Conservation (phyloP, 805 yeast genomes). For the Tetrapisispora nanseiensis region DNA sequence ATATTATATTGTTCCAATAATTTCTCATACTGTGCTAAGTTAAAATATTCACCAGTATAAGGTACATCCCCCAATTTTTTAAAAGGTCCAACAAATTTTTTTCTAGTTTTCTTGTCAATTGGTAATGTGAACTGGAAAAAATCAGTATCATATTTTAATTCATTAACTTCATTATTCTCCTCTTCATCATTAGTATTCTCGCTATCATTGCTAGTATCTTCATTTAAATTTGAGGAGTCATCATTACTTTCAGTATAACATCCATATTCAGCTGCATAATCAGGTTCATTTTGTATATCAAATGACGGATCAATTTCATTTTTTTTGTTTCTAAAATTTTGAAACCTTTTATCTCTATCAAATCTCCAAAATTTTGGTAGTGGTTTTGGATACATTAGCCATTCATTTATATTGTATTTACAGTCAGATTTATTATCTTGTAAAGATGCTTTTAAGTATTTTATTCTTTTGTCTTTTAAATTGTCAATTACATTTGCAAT, state of each 20-base stretch:
- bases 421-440: conserved; percentile 70
- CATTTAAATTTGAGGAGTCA: neutral
- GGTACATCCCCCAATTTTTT: conserved; percentile 3
- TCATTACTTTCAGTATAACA: conserved; percentile 9
- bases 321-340: conserved; percentile 3
- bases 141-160: neutral
- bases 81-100: neutral
- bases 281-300: conserved; percentile 16
- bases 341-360: conserved; percentile 23
- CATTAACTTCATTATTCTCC: neutral
- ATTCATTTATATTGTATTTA: conserved; percentile 45
- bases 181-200: neutral
- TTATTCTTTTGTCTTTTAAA: conserved; percentile 36
- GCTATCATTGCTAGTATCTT: neutral
- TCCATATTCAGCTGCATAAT: conserved; percentile 7
- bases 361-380: conserved; percentile 35
- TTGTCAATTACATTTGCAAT: conserved; percentile 30
- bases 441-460: conserved; percentile 50
- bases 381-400: conserved; percentile 84
- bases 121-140: conserved; percentile 5
- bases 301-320: conserved; percentile 10
- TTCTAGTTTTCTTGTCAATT: neutral
- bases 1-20: conserved; percentile 6
- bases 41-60: conserved; percentile 31
- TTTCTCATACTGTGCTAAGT: conserved; percentile 22